Evolutionary conservation across 306 rosid species (phyloP), one percentile per base, ranked within the genome.

Genomic region (Prunus mira): DNA sequence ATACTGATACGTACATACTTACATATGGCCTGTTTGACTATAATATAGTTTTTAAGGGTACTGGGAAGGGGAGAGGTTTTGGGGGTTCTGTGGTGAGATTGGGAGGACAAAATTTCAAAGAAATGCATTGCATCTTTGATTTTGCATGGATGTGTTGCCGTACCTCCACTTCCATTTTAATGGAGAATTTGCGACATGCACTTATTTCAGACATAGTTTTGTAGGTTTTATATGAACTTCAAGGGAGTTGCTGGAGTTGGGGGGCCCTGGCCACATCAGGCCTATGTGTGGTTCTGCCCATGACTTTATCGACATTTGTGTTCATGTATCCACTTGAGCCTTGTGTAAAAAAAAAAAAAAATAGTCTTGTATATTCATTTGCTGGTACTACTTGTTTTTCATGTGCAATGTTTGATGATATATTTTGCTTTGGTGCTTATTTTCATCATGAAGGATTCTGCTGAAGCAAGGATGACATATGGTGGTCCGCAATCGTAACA

Each of bases 371-470:
- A 19, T 19, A 52, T 52, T 19, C 38, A 12, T 0, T 52, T 71
- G 41, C 64, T 52, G 64, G 41, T 18, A 34, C 15, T 55, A 13
- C 20, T 32, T 34, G 51, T n/a, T 55, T 55, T 22, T 6, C 12
- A 6, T 54, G 49, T 55, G 11, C 65, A 34, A 71, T 71, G 65
- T 32, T 52, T 54, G 51, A 55, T 71, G 52, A 71, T 12, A 32
- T n/a, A 20, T 54, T 55, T 64, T 70, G 27, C 11, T 70, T 20
- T 50, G 47, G 46, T 52, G 63, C 13, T 70, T 49, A n/a, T 49
- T 70, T 71, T 71, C 18, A 38, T 71, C 20, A 50, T 71, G 22
- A 54, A 71, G 75, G 65, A 51, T 54, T 71, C 32, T 54, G n/a
- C 32, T 54, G 65, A 34, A n/a, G 75, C 65, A 13, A 55, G 65